Evolutionary conservation across 73 alveolate genomes (phyloP).

Genomic region (Paramecium pentaurelia): DNA sequence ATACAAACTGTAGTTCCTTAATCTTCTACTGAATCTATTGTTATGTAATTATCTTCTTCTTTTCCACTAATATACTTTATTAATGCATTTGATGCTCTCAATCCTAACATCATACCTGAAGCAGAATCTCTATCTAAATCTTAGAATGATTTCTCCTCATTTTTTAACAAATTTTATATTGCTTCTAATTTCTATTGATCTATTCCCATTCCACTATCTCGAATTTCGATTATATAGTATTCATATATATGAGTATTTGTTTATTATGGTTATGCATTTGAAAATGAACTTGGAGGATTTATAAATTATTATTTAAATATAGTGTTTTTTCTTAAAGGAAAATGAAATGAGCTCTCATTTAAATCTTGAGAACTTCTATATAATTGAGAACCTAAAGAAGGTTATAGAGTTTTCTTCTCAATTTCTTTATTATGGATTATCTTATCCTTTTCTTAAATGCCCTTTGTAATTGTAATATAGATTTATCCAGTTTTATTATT

Average conservation of each 20-base stretch:
- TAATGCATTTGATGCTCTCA: constrained; percentile 14
- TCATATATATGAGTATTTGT: neutral
- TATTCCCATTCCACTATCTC: neutral
- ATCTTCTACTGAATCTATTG: neutral
- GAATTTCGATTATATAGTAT: neutral
- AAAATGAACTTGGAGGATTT: neutral
- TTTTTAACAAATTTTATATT: neutral
- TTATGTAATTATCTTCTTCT: neutral
- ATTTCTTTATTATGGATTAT: neutral
- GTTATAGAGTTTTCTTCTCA: neutral
- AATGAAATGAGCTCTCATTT: neutral
- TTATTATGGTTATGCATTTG: neutral
- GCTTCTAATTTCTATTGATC: neutral
- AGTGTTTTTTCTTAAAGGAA: neutral
- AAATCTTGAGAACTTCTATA: neutral
- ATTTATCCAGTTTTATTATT: neutral
- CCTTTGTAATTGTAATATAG: neutral
- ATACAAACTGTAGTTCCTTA: neutral
- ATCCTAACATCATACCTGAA: neutral
- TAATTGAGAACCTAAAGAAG: neutral
- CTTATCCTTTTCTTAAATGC: neutral
- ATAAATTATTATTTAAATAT: neutral
- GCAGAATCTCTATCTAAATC: neutral
- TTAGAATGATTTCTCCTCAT: neutral
- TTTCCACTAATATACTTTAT: neutral